These are phyloP conservation scores for Backusella macrospora DNA, from an alignment of 192 early-diverging fungal genomes.

Conservation along the genomic window DNA sequence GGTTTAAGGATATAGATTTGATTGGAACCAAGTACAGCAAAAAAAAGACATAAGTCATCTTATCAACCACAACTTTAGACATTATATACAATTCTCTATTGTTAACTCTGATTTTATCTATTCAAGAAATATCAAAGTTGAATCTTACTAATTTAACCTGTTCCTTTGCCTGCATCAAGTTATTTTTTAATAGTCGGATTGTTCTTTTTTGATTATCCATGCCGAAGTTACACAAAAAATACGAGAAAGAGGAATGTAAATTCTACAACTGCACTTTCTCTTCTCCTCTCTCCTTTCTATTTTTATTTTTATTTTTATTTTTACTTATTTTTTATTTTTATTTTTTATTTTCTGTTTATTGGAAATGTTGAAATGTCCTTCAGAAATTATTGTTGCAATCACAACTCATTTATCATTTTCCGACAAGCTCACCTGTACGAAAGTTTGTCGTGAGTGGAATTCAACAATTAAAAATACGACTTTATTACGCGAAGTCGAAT, in stretches of 20 bases:
- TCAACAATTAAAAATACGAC: background rate
- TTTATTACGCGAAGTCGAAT: background rate
- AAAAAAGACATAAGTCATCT: too few species aligned
- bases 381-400: conserved; percentile 6
- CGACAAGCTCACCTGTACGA: background rate
- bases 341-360: background rate
- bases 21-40: too few species aligned
- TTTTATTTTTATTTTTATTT: background rate
- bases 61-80: too few species aligned
- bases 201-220: too few species aligned
- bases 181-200: too few species aligned
- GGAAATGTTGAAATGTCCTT: conserved; percentile 7
- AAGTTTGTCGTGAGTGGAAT: conserved; percentile 1
- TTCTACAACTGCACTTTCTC: background rate
- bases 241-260: background rate
- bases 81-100: too few species aligned
- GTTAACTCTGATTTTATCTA: too few species aligned
- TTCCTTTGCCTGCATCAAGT: too few species aligned
- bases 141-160: too few species aligned
- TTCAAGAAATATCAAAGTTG: too few species aligned
- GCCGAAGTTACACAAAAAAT: too few species aligned
- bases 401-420: background rate
- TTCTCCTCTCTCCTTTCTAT: background rate
- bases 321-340: background rate
- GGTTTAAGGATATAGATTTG: too few species aligned